A percentile compares a stretch with the other conserved stretches of the same genome.
These are phyloP conservation scores for Ceriops tagal DNA, from an alignment of 345 rosid genomes.

Conservation along the genomic window DNA sequence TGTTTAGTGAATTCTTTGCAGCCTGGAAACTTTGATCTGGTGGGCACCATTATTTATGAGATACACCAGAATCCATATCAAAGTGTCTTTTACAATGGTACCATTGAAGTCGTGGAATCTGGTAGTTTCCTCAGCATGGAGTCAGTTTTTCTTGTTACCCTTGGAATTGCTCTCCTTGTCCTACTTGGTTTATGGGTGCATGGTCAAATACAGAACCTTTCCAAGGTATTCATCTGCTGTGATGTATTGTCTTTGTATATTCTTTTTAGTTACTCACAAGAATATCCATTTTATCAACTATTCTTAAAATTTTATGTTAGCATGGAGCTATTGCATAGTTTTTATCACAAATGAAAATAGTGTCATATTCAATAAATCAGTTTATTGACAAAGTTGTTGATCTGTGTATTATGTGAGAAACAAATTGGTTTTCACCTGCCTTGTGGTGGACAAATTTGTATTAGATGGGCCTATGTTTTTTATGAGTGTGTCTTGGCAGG, in stretches of 20 bases:
- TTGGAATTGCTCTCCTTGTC: conserved; percentile 62
- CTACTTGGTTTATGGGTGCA: conserved; percentile 67
- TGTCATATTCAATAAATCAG: not conserved
- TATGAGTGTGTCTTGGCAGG: too few relatives aligned
- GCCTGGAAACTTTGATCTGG: conserved; percentile 95
- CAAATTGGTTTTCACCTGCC: too few relatives aligned
- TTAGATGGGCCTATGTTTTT: too few relatives aligned
- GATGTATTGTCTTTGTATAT: not conserved
- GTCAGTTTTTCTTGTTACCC: conserved; percentile 79
- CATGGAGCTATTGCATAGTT: too few relatives aligned
- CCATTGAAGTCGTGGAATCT: conserved; percentile 82
- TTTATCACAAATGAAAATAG: not conserved
- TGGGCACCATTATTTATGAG: conserved; percentile 73
- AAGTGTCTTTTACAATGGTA: conserved; percentile 75
- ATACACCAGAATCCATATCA: conserved; percentile 77
- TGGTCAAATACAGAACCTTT: conserved; percentile 58
- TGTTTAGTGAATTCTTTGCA: conserved; percentile 24
- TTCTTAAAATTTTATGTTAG: too few relatives aligned
- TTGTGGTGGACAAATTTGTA: too few relatives aligned
- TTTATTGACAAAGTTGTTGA: not conserved
- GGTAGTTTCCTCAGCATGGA: conserved; percentile 78
- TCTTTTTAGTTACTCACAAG: not conserved
- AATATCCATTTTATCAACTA: too few relatives aligned
- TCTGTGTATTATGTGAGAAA: not conserved
- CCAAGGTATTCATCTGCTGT: conserved; percentile 51